Evolutionary conservation across 2,329 filamentous ascomycete genomes (phyloP).

Genomic region (Trematosphaeria pertusa): DNA sequence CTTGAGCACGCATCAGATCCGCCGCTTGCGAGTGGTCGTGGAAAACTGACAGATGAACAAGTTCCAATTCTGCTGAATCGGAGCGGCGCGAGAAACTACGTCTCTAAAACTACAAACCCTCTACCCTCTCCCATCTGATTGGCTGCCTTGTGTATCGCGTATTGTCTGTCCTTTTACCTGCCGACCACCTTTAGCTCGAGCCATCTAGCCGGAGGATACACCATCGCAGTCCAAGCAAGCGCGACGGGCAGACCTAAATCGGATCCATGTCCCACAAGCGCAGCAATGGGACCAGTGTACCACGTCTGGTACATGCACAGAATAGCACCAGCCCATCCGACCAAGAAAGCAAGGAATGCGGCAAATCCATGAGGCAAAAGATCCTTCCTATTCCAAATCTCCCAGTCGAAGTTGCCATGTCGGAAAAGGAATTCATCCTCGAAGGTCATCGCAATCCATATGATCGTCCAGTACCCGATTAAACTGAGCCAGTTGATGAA

Average conservation of each 20-base stretch:
- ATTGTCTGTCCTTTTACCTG: conserved; percentile 11
- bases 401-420: conserved; percentile 26
- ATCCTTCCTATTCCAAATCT: conserved; percentile 30
- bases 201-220: conserved; percentile 62
- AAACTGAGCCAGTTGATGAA: conserved; percentile 66
- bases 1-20: too few species aligned
- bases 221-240: conserved; percentile 61
- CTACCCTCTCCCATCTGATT: too few species aligned
- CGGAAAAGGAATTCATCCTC: conserved; percentile 33
- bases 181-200: conserved; percentile 51
- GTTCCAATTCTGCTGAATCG: too few species aligned
- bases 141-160: too few species aligned
- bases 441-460: conserved; percentile 30
- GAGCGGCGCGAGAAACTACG: too few species aligned
- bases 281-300: conserved; percentile 29
- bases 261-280: conserved; percentile 51
- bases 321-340: conserved; percentile 30
- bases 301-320: conserved; percentile 34
- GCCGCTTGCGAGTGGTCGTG: too few species aligned
- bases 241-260: conserved; percentile 62
- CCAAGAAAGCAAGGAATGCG: conserved; percentile 25
- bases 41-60: too few species aligned
- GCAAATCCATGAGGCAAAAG: conserved; percentile 28
- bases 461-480: conserved; percentile 39
- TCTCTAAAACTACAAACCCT: too few species aligned